A percentile compares a stretch with the other conserved stretches of the same genome.
Conservation (phyloP, 2,329 filamentous ascomycete genomes). For the Verticillium nubilum region DNA sequence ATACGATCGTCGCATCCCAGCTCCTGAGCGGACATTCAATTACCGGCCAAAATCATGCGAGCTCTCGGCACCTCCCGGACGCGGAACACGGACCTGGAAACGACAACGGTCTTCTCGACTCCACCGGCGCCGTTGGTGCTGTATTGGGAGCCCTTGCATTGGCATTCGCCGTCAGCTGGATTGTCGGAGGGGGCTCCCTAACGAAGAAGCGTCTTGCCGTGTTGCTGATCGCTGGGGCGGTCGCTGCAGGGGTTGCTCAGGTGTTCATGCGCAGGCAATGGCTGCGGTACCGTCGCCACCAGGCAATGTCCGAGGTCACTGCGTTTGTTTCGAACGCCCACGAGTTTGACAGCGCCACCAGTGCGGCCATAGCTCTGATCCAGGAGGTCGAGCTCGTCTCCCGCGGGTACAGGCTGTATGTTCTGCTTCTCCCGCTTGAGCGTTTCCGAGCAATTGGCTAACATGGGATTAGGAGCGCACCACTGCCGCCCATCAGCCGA, state of each 20-base stretch:
- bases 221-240: constrained; percentile 36
- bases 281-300: constrained; percentile 71
- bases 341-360: constrained; percentile 71
- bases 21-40: constrained; percentile 69
- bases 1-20: constrained; percentile 88
- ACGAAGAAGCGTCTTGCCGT: constrained; percentile 52
- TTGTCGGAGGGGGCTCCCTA: constrained; percentile 43
- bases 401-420: constrained; percentile 78
- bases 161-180: constrained; percentile 69
- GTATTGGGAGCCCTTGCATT: constrained; percentile 62
- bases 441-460: constrained; percentile 1
- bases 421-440: constrained; percentile 7
- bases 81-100: constrained; percentile 15
- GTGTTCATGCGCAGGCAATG: constrained; percentile 73
- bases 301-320: constrained; percentile 65
- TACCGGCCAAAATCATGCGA: constrained; percentile 29
- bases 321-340: constrained; percentile 69
- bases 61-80: constrained; percentile 12
- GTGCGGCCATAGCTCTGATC: constrained; percentile 73
- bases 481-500: constrained; percentile 85
- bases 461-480: constrained; percentile 60
- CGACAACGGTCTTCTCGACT: constrained; percentile 28
- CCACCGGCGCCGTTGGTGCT: constrained; percentile 44
- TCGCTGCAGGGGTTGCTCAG: constrained; percentile 59
- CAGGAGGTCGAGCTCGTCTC: constrained; percentile 96